Percentiles rank a stretch among this genome's conserved stretches.
Conservation (phyloP, 345 rosid species). For the Populus tremula region DNA sequence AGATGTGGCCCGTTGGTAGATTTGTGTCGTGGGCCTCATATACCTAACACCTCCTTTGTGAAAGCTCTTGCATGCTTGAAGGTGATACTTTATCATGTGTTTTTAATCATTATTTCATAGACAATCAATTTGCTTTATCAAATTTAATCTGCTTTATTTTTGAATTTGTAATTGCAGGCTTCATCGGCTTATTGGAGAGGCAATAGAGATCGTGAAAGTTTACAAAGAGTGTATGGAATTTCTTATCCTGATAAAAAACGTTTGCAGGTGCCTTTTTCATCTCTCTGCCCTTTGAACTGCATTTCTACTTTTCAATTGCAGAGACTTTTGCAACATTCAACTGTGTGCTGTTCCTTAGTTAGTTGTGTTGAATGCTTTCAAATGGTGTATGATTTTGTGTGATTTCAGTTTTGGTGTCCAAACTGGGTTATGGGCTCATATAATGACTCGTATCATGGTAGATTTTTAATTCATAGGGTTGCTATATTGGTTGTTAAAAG, state of each 20-base stretch:
- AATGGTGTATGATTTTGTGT: not conserved
- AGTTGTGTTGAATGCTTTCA: not conserved
- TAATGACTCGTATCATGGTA: not conserved
- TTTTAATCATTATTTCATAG: constrained; percentile 8
- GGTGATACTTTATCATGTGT: constrained; percentile 39
- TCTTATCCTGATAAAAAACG: constrained; percentile 89
- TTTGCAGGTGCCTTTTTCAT: constrained; percentile 54
- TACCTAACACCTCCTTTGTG: constrained; percentile 94
- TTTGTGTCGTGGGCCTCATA: constrained; percentile 98
- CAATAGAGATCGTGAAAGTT: constrained; percentile 78
- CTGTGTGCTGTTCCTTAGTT: not conserved
- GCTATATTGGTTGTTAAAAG: not conserved
- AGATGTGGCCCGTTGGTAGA: constrained; percentile 97
- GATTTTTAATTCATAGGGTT: not conserved
- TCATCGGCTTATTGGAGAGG: constrained; percentile 99
- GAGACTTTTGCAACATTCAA: not conserved
- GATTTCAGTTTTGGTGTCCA: not conserved
- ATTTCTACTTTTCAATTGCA: not conserved
- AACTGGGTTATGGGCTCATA: not conserved
- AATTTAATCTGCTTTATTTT: constrained; percentile 11
- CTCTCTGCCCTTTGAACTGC: not conserved
- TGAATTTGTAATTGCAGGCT: constrained; percentile 55
- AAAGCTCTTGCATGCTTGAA: constrained; percentile 91
- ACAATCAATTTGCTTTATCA: constrained; percentile 11
- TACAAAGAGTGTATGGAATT: constrained; percentile 98